Conservation (phyloP, 139 green algal species). For the Penium margaritaceum region DNA sequence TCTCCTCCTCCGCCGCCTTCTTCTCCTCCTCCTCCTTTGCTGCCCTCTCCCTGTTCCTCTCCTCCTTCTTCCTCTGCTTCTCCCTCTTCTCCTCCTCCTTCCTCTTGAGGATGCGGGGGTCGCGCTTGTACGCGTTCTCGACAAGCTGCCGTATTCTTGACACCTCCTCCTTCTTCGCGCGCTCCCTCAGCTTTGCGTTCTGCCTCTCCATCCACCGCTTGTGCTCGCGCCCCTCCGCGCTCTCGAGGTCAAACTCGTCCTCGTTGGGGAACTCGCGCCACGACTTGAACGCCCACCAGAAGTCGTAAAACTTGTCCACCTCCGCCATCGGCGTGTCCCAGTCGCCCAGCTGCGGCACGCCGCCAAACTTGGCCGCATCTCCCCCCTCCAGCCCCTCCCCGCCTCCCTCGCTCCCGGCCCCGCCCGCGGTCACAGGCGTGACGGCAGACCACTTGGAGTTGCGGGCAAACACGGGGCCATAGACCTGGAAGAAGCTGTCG, state of each 20-base stretch:
- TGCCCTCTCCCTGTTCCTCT: conserved; percentile 40
- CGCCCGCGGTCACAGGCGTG: conserved; percentile 35
- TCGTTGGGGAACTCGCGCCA: conserved; percentile 93
- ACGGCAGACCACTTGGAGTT: conserved; percentile 72
- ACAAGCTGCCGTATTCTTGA: conserved; percentile 79
- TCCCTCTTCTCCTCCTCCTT: conserved; percentile 67
- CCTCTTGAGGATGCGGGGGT: conserved; percentile 41
- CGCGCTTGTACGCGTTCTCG: conserved; percentile 66
- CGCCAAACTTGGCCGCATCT: too few species aligned
- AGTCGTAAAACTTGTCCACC: conserved; percentile 88
- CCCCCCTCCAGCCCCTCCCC: too few species aligned
- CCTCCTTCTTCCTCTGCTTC: conserved; percentile 43
- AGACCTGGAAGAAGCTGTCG: conserved; percentile 81
- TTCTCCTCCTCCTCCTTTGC: conserved; percentile 48
- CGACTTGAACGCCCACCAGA: conserved; percentile 83
- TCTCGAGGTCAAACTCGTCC: conserved; percentile 86
- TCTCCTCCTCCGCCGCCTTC: conserved; percentile 47
- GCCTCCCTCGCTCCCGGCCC: conserved; percentile 15
- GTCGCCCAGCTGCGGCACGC: conserved; percentile 33
- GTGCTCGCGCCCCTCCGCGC: conserved; percentile 73
- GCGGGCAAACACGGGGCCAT: conserved; percentile 76
- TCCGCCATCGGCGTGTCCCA: conserved; percentile 7
- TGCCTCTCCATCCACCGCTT: conserved; percentile 82
- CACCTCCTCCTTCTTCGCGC: conserved; percentile 87
- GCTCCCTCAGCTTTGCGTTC: conserved; percentile 85